phyloP scores from a whole-genome alignment of 805 yeast species.

The Saccharomycopsis fibuligera region DNA sequence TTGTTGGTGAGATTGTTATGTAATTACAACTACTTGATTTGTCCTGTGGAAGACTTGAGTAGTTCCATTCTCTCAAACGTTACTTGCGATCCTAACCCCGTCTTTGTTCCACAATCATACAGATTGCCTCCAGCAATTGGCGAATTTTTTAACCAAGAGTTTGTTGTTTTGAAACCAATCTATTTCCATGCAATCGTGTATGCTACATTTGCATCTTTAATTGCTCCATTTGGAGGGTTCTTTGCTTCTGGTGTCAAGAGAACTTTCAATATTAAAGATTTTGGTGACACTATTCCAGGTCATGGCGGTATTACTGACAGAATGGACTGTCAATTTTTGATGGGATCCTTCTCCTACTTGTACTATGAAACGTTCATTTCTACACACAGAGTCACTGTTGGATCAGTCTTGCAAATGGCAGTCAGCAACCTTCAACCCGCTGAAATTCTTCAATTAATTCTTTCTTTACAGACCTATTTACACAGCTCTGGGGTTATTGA shows the following conservation, averaged over 20 bases:
- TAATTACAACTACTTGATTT: conserved; percentile 68
- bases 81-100: conserved; percentile 79
- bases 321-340: conserved; percentile 94
- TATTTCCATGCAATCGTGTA: conserved; percentile 81
- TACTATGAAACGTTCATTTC: conserved; percentile 91
- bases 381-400: conserved; percentile 62
- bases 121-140: conserved; percentile 66
- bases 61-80: conserved; percentile 55
- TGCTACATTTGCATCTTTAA: conserved; percentile 91
- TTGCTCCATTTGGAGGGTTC: conserved; percentile 98
- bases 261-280: conserved; percentile 93
- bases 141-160: conserved; percentile 39
- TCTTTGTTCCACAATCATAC: conserved; percentile 76
- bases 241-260: conserved; percentile 97
- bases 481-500: conserved; percentile 25
- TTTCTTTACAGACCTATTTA: conserved; percentile 52
- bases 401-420: conserved; percentile 67
- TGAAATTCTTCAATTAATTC: conserved; percentile 59
- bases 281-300: conserved; percentile 97
- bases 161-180: conserved; percentile 70
- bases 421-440: conserved; percentile 60
- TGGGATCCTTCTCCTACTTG: conserved; percentile 92
- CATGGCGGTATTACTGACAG: conserved; percentile 98
- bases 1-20: conserved; percentile 58
- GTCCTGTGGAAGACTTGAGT: conserved; percentile 73